A percentile compares a stretch with the other conserved stretches of the same genome.
Conservation (phyloP, 768 basidiomycete genomes). For the Postia placenta region DNA sequence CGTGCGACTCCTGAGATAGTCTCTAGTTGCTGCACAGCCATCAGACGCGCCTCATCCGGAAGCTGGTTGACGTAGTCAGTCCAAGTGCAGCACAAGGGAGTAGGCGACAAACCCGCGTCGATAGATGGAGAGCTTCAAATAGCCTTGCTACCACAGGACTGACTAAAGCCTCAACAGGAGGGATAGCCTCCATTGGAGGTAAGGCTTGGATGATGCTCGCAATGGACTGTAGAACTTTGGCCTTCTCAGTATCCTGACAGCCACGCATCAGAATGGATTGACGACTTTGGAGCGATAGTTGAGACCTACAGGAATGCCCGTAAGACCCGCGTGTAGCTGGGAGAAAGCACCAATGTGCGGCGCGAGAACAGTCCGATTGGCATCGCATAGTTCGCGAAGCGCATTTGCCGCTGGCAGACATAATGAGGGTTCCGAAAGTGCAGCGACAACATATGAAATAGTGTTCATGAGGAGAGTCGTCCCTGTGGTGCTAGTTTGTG, state of each 20-base stretch:
- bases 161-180: conserved; percentile 75
- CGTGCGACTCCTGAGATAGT: conserved; percentile 82
- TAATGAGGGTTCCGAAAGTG: conserved; percentile 57
- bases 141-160: conserved; percentile 69
- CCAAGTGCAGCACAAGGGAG: background rate
- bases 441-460: conserved; percentile 64
- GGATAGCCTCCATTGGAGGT: conserved; percentile 70
- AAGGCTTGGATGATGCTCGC: conserved; percentile 91
- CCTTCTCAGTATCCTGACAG: conserved; percentile 72
- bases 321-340: conserved; percentile 72
- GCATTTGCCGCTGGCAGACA: conserved; percentile 75
- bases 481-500: conserved; percentile 27
- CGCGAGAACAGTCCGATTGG: conserved; percentile 79
- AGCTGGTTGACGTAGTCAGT: conserved; percentile 34
- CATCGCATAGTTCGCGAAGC: conserved; percentile 82
- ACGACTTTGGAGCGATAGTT: background rate
- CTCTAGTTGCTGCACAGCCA: conserved; percentile 69
- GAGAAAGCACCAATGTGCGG: conserved; percentile 83
- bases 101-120: conserved; percentile 39
- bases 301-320: conserved; percentile 60
- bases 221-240: conserved; percentile 88
- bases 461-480: conserved; percentile 55
- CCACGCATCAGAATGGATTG: background rate
- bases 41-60: conserved; percentile 63
- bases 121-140: conserved; percentile 50